Evolutionary conservation across 164 flowering plant genomes (phyloP), one percentile per base, ranked within the genome.

Genomic region (Aristolochia californica): DNA sequence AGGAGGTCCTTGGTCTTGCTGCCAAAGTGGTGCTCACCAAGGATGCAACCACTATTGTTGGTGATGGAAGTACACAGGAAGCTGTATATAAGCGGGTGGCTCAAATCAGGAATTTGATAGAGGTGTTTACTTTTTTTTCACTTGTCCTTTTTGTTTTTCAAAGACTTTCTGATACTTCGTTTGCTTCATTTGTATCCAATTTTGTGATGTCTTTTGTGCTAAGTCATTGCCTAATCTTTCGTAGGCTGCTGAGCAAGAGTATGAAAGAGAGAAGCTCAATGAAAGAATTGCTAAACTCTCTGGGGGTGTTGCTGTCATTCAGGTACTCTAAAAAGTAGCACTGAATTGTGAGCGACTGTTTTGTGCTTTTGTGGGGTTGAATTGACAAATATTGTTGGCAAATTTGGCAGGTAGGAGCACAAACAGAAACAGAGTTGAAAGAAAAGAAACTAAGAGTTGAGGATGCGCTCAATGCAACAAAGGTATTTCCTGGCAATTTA

Each of bases 401-500:
- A 27, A 40, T 12, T 13, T 56, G 58, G n/a, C 66, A 93, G 98
- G 97, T 93, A 74, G 97, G 99, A 57, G 99, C 99, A 16, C 99
- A 93, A 76, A 93, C 99, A 53, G 99, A 93, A 66, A 89, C 96
- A 21, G 99, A 93, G 69, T 73, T 93, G 48, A 93, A 89, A 67
- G 99, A 89, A 55, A 89, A 93, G 56, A 60, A 93, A 59, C 64
- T 93, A 72, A 85, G 99, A 69, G 99, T 93, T 27, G 99, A 93
- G 70, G 99, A 93, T 80, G 99, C 99, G 59, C 88, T 89, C 43
- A 93, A 93, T 72, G 99, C 99, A 27, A 89, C 99, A 24, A 93
- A 89, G 97, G 98, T 85, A 72, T 26, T 22, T 51, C 11, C 22
- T 13, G 18, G 1, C 7, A 10, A 24, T 27, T 14, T 53, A 15